These are phyloP conservation scores for Aspergillus kassunensis DNA, from an alignment of 495 filamentous ascomycete species.

Conservation along the genomic window DNA sequence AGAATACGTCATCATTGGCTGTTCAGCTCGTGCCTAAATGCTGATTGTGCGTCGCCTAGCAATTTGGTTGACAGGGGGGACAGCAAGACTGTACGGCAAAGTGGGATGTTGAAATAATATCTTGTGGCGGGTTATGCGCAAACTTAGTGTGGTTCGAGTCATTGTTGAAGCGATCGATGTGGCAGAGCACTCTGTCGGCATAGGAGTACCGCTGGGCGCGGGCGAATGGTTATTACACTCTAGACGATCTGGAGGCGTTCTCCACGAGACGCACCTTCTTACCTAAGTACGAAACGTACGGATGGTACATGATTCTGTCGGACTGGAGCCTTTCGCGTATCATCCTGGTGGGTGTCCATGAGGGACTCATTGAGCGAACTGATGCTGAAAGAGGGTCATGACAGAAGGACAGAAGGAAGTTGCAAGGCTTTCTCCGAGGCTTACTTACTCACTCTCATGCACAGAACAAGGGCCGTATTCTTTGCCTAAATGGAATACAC, in stretches of 20 bases:
- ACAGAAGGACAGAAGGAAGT: constrained; percentile 8
- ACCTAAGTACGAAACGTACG: constrained; percentile 28
- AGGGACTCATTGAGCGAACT: constrained; percentile 13
- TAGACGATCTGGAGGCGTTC: constrained; percentile 19
- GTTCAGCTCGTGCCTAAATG: constrained; percentile 1
- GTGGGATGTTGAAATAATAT: constrained; percentile 15
- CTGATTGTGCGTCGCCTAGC: constrained; percentile 8
- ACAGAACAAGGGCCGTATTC: background rate
- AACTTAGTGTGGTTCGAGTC: constrained; percentile 11
- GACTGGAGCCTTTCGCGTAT: constrained; percentile 19
- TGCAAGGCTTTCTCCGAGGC: background rate
- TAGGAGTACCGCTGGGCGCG: constrained; percentile 16
- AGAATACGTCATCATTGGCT: constrained; percentile 34
- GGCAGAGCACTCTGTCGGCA: constrained; percentile 16
- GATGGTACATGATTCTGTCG: constrained; percentile 22
- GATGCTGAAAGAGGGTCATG: constrained; percentile 3
- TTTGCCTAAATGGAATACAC: constrained; percentile 9
- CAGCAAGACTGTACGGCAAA: constrained; percentile 16
- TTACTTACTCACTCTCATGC: background rate
- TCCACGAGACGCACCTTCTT: constrained; percentile 28
- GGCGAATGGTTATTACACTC: constrained; percentile 18
- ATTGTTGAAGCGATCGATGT: constrained; percentile 17
- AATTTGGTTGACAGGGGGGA: constrained; percentile 17
- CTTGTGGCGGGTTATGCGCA: constrained; percentile 10
- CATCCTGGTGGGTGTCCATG: constrained; percentile 11